A percentile compares a stretch with the other conserved stretches of the same genome.
Evolutionary conservation across 2,329 filamentous ascomycete species (phyloP).

Genomic region (Basipetospora chlamydospora): DNA sequence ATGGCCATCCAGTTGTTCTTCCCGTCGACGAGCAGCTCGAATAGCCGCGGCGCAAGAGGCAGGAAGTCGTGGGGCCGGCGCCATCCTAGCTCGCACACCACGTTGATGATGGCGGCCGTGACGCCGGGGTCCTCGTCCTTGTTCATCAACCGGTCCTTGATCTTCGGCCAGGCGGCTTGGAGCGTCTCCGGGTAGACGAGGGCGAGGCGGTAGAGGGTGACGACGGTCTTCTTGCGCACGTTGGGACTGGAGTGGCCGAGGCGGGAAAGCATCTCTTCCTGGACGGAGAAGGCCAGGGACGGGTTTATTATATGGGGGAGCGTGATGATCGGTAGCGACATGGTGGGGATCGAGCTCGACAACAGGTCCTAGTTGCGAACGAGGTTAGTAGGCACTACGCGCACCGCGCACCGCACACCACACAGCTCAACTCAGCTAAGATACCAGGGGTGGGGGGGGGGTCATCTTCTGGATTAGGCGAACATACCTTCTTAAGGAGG

Average conservation of each 20-base stretch:
- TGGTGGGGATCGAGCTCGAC: conserved; percentile 56
- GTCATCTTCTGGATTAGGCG: not conserved
- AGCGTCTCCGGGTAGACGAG: conserved; percentile 94
- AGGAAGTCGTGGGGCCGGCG: conserved; percentile 86
- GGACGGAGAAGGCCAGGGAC: conserved; percentile 76
- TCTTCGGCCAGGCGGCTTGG: conserved; percentile 88
- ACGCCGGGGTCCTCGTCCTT: conserved; percentile 82
- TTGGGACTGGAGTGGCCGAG: conserved; percentile 73
- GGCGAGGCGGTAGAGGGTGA: conserved; percentile 84
- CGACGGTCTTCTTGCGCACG: conserved; percentile 89
- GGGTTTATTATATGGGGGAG: conserved; percentile 93
- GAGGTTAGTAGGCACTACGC: not conserved
- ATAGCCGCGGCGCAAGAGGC: conserved; percentile 77
- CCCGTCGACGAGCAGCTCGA: conserved; percentile 80
- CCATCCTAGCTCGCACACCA: conserved; percentile 92
- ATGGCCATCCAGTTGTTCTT: conserved; percentile 99
- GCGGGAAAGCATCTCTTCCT: conserved; percentile 74
- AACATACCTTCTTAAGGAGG: conserved; percentile 70
- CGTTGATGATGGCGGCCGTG: conserved; percentile 90
- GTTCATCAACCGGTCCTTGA: conserved; percentile 87
- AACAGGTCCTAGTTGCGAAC: conserved; percentile 46
- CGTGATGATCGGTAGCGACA: conserved; percentile 73
- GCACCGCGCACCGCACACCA: too few relatives aligned
- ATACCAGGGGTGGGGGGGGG: not conserved
- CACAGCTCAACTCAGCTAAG: too few relatives aligned